Evolutionary conservation across 768 basidiomycete species (phyloP).

Genomic region (Termitomyces sp.): DNA sequence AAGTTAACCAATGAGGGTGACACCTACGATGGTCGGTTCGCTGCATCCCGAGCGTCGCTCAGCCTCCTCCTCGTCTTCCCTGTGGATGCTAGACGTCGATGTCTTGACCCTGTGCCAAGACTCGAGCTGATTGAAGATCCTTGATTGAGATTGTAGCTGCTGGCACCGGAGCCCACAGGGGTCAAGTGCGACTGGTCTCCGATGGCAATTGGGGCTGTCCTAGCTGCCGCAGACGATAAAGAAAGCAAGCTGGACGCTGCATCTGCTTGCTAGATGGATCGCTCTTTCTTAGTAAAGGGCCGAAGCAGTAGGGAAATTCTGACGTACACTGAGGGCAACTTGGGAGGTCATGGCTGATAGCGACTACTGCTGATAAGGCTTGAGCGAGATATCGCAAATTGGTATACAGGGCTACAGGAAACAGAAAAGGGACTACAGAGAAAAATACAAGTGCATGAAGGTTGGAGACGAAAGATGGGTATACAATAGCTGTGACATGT

Average conservation of each 20-base stretch:
- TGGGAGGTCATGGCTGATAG: constrained; percentile 13
- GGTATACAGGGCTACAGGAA: constrained; percentile 19
- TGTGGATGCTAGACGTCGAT: constrained; percentile 68
- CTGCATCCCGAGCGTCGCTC: constrained; percentile 80
- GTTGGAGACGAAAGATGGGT: constrained; percentile 16
- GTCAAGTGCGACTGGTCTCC: constrained; percentile 2
- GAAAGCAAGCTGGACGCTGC: constrained; percentile 63
- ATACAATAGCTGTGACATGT: constrained; percentile 18
- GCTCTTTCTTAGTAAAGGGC: constrained; percentile 8
- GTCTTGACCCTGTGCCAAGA: constrained; percentile 33
- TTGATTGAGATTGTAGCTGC: constrained; percentile 10
- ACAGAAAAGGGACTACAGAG: constrained; percentile 9
- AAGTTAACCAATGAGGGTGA: constrained; percentile 6
- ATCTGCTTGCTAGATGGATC: constrained; percentile 32
- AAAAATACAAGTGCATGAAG: constrained; percentile 24
- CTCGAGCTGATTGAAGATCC: constrained; percentile 25
- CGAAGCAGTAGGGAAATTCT: constrained; percentile 8
- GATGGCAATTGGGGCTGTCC: constrained; percentile 41
- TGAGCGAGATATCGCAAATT: constrained; percentile 6
- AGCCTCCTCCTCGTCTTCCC: constrained; percentile 68
- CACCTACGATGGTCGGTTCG: constrained; percentile 69
- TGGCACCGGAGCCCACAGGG: constrained; percentile 10
- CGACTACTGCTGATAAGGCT: constrained; percentile 8
- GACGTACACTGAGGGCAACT: constrained; percentile 19
- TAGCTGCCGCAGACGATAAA: constrained; percentile 60